Evolutionary conservation across 306 rosid species (phyloP), one percentile per base, ranked within the genome.

Genomic region (Cicer bijugum): DNA sequence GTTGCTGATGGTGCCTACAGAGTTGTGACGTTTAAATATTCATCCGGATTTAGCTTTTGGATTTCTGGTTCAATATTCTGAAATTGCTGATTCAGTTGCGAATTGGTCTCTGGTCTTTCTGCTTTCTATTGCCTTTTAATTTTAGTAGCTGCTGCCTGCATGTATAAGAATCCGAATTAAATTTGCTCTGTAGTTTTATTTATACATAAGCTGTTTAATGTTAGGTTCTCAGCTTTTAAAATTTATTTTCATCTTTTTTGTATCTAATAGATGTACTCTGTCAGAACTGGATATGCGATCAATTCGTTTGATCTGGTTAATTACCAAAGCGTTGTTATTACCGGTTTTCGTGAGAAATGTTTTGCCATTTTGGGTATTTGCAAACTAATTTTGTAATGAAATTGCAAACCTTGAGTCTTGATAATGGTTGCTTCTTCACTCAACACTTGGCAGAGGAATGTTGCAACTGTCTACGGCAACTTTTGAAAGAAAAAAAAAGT

Each of bases 71-170:
- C 72, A 7, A 28, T 64, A 50, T 12, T 11, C 14, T 7, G 38
- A 60, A 74, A 69, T 73, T 8, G 52, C 71, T 44, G 69, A 63
- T 62, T 70, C 20, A n/a, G 42, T 39, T 12, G 12, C 56, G 4
- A 63, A 76, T 42, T 66, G 74, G 6, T 71, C 77, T 80, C 73
- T 75, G 81, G 75, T 65, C 57, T 38, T 57, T 73, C 72, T 67
- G 69, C 67, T 75, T 66, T 77, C 79, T 37, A 20, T 83, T 79
- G 45, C 79, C 79, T 75, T 58, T 28, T 76, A 39, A 48, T 79
- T 65, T 63, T 35, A 5, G 61, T 76, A 40, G 51, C 71, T 45
- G 10, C 37, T 64, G 61, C 51, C 0, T 60, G 66, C 69, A 47
- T 63, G 35, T 28, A 28, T 28, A 28, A 28, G 35, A 56, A 35